A percentile compares a stretch with the other conserved stretches of the same genome.
Conservation (phyloP, 2,329 filamentous ascomycete species). For the Alternaria triticimaculans region DNA sequence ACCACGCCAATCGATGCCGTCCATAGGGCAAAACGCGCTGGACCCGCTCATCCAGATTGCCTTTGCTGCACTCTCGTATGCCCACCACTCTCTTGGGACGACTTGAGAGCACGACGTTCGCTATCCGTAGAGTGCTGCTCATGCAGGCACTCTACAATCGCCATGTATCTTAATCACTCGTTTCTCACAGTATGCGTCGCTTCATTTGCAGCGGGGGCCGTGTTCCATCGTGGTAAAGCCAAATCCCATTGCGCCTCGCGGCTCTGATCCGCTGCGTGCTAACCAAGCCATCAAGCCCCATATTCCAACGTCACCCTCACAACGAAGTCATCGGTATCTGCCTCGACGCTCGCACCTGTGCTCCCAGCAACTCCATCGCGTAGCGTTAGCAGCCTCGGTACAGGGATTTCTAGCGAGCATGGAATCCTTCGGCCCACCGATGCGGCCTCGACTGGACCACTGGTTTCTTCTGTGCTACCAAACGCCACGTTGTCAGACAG, state of each 20-base stretch:
- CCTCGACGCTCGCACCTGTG: conserved; percentile 5
- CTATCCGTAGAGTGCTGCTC: conserved; percentile 30
- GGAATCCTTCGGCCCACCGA: conserved; percentile 17
- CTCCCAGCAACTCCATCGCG: background rate
- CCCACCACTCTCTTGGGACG: conserved; percentile 20
- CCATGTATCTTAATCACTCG: conserved; percentile 22
- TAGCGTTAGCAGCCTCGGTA: background rate
- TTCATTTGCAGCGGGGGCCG: conserved; percentile 22
- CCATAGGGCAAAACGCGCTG: conserved; percentile 20
- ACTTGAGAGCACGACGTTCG: conserved; percentile 23
- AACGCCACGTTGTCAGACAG: conserved; percentile 2
- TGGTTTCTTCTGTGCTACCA: background rate
- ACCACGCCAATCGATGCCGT: conserved; percentile 17
- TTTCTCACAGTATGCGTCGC: conserved; percentile 24
- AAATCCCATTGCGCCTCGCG: conserved; percentile 15
- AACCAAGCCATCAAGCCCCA: conserved; percentile 37
- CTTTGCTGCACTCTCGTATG: conserved; percentile 20
- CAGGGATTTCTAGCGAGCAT: conserved; percentile 12
- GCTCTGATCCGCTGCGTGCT: conserved; percentile 35
- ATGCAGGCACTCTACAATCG: conserved; percentile 22
- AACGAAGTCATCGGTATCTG: conserved; percentile 14
- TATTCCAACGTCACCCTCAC: conserved; percentile 37
- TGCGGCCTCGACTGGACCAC: conserved; percentile 2
- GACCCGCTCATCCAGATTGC: conserved; percentile 34
- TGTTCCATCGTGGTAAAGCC: conserved; percentile 35